Evolutionary conservation across 768 basidiomycete species (phyloP), one percentile per base, ranked within the genome.

Genomic region (Naganishia friedmannii): DNA sequence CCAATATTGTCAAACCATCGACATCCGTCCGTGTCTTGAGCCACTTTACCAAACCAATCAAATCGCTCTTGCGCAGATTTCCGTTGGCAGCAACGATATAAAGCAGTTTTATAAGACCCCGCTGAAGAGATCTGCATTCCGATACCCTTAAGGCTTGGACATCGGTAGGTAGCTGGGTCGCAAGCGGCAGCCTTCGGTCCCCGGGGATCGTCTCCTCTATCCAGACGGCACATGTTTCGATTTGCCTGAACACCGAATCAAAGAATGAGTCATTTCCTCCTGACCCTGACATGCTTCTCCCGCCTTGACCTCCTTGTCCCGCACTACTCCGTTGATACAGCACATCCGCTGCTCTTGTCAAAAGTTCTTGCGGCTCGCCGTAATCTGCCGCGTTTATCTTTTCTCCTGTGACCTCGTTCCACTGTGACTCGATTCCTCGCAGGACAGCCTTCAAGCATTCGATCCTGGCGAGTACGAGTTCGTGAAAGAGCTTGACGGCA

Each of bases 1-100:
- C 67, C 67, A 72, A 65, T 13, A 60, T 63, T 12, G 71, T 69
- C 32, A 68, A 58, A 0, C 67, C 57, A 57, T 72, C 71, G 28
- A 60, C 29, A 23, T 57, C 55, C 31, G 48, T 51, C 32, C 58
- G 53, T 4, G 28, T 53, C 34, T 68, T 68, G 28, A 72, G 42
- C 71, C 71, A 72, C 55, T 54, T 66, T 21, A 72, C 67, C n/a
- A 72, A 32, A 15, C 51, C 55, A 29, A 72, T 56, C 28, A 67
- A 17, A 32, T 72, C 58, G 13, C 31, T 56, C 45, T 45, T 53
- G 8, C 26, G 32, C 12, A 72, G 23, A 15, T 42, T 48, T 32
- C 66, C 71, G n/a, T 34, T 51, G 13, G 51, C 48, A 17, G 65
- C 71, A 15, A 67, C 37, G 37, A 65, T 37, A 32, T 72, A 69